Conservation (phyloP, 2,329 filamentous ascomycete species). For the Pestalotiopsis sp. region DNA sequence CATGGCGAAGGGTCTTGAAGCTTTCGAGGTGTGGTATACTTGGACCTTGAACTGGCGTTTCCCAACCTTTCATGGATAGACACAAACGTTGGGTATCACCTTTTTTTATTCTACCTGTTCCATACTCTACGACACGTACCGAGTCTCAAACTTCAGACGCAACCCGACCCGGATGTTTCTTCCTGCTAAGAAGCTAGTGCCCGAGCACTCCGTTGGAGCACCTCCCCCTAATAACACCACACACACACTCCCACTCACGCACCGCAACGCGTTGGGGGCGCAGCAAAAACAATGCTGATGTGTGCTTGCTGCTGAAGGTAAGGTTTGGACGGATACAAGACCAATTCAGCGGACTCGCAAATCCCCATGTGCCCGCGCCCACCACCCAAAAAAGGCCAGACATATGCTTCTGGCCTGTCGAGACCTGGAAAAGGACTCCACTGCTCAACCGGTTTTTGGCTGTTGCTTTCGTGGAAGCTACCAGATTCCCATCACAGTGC, state of each 20-base stretch:
- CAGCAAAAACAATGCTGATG: no score
- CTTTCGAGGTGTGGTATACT: neutral
- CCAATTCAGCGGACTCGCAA: neutral
- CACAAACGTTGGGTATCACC: neutral
- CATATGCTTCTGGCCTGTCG: neutral
- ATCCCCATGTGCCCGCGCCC: neutral
- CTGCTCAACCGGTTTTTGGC: neutral
- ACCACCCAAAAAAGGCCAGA: neutral
- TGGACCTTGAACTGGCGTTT: neutral
- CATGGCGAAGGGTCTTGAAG: neutral
- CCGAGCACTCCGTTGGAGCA: constrained; percentile 8
- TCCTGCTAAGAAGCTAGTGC: constrained; percentile 1
- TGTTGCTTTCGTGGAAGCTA: neutral
- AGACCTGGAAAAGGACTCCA: neutral
- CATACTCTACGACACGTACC: constrained; percentile 4
- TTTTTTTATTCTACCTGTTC: neutral
- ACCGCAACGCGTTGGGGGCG: no score
- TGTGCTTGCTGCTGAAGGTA: neutral
- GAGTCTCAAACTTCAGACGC: constrained; percentile 11
- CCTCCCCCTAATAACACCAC: neutral
- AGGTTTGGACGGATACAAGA: neutral
- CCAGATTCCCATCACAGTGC: neutral
- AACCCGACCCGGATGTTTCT: constrained; percentile 3
- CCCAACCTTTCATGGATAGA: neutral
- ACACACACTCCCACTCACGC: no score